A percentile compares a stretch with the other conserved stretches of the same genome.
phyloP scores from a whole-genome alignment of 805 yeast genomes.

The Zygosaccharomyces rouxii region DNA sequence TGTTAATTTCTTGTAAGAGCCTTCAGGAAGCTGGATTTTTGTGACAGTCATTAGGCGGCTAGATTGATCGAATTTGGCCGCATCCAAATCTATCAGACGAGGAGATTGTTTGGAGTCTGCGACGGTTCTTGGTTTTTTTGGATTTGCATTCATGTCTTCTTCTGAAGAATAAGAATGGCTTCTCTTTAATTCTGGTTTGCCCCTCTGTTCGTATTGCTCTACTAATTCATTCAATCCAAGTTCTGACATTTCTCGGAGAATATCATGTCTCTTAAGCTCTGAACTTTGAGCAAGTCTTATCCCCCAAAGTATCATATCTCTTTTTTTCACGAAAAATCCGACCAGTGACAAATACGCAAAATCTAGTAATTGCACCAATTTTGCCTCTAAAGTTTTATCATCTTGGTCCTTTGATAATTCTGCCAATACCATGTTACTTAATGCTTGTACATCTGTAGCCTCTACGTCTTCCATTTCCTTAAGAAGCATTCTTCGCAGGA shows the following conservation, averaged over 20 bases:
- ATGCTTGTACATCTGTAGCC: slow-evolving; percentile 38
- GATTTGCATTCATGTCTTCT: slow-evolving; percentile 7
- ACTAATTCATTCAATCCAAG: slow-evolving; percentile 41
- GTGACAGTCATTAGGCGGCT: slow-evolving; percentile 60
- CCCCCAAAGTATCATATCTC: slow-evolving; percentile 52
- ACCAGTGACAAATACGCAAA: slow-evolving; percentile 49
- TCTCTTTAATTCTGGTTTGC: slow-evolving; percentile 7
- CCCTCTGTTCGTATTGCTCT: slow-evolving; percentile 37
- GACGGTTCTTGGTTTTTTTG: slow-evolving; percentile 26
- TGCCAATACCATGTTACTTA: slow-evolving; percentile 39
- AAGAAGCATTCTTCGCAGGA: slow-evolving; percentile 51
- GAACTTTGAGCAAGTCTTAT: slow-evolving; percentile 41
- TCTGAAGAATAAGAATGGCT: slow-evolving; percentile 1
- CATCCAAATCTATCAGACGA: slow-evolving; percentile 54
- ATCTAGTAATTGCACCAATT: slow-evolving; percentile 50
- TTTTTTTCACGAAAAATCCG: slow-evolving; percentile 45
- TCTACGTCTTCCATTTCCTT: slow-evolving; percentile 35
- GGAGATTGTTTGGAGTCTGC: slow-evolving; percentile 22
- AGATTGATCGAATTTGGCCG: slow-evolving; percentile 67
- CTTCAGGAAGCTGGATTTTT: slow-evolving; percentile 72
- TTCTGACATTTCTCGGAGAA: slow-evolving; percentile 43
- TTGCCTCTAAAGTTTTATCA: slow-evolving; percentile 47
- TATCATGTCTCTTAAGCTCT: slow-evolving; percentile 34
- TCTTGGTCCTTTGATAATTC: slow-evolving; percentile 38
- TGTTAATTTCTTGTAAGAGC: slow-evolving; percentile 72